Percentiles rank a stretch among this genome's conserved stretches.
These are phyloP conservation scores for Mycocentrospora acerina DNA, from an alignment of 2,329 filamentous ascomycete genomes.

Conservation along the genomic window DNA sequence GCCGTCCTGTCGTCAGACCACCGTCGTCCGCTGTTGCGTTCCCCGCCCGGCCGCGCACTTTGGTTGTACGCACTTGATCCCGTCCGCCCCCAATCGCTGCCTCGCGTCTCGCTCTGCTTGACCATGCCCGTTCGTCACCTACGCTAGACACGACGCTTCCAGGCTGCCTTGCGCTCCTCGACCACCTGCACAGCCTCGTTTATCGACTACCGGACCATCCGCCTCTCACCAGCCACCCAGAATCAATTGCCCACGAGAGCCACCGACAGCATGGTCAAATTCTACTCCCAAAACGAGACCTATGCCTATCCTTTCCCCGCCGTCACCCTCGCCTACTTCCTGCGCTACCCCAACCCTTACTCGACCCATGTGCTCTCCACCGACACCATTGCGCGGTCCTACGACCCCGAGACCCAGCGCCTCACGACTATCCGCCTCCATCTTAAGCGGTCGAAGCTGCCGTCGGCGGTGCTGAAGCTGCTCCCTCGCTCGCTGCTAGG, in stretches of 20 bases:
- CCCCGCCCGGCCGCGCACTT: too few relatives aligned
- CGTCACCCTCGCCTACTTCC: conserved; percentile 85
- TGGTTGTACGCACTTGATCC: too few relatives aligned
- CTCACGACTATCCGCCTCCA: conserved; percentile 78
- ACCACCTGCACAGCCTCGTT: conserved; percentile 4
- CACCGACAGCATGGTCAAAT: conserved; percentile 50
- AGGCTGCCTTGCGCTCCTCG: conserved; percentile 19
- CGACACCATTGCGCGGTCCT: conserved; percentile 74
- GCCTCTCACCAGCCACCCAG: conserved; percentile 1
- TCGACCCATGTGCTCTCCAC: conserved; percentile 79
- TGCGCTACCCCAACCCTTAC: conserved; percentile 86
- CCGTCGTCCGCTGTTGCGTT: not conserved
- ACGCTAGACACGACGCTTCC: conserved; percentile 24
- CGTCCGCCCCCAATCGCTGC: conserved; percentile 14
- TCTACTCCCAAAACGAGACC: conserved; percentile 61
- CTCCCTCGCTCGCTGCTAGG: conserved; percentile 70
- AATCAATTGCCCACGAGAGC: conserved; percentile 1
- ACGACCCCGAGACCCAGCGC: conserved; percentile 72
- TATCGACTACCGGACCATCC: conserved; percentile 1
- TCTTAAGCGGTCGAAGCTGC: conserved; percentile 78
- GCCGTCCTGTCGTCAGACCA: conserved; percentile 1
- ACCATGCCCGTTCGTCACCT: conserved; percentile 29
- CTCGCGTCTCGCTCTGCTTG: conserved; percentile 26
- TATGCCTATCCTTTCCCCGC: conserved; percentile 82
- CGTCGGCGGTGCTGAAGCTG: conserved; percentile 72